Percentiles rank a stretch among this genome's conserved stretches.
These are phyloP conservation scores for Thielaviopsis euricoi DNA, from an alignment of 2,329 filamentous ascomycete species.

Conservation along the genomic window DNA sequence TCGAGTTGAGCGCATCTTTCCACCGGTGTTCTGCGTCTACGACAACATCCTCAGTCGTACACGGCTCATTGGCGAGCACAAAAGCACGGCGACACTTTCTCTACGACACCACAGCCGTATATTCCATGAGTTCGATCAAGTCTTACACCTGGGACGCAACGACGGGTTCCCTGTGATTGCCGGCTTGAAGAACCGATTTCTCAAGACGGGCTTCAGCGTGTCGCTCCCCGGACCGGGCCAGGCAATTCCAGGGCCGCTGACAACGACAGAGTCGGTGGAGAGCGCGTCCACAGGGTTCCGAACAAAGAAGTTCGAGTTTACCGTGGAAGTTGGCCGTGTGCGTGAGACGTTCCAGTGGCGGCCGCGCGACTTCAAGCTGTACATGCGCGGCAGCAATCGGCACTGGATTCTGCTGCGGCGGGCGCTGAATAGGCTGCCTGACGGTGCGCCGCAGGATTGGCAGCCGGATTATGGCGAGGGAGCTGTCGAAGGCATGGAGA, in stretches of 20 bases:
- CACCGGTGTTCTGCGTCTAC: constrained; percentile 7
- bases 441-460: constrained; percentile 9
- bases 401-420: constrained; percentile 28
- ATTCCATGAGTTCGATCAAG: not conserved
- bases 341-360: constrained; percentile 29
- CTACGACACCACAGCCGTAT: constrained; percentile 3
- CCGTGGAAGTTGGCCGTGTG: constrained; percentile 19
- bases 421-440: constrained; percentile 11
- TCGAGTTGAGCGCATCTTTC: not conserved
- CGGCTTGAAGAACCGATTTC: not conserved
- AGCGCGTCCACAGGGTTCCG: constrained; percentile 10
- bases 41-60: constrained; percentile 3
- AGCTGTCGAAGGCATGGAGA: constrained; percentile 23
- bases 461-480: constrained; percentile 12
- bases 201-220: constrained; percentile 7
- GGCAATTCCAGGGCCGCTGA: constrained; percentile 5
- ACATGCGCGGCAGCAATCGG: constrained; percentile 17
- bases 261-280: constrained; percentile 10
- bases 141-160: constrained; percentile 7
- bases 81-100: constrained; percentile 4
- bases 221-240: constrained; percentile 7
- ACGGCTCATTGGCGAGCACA: constrained; percentile 6
- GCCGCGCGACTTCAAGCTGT: constrained; percentile 16
- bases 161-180: constrained; percentile 1
- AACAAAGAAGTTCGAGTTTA: constrained; percentile 18